Evolutionary conservation across 2,329 filamentous ascomycete genomes (phyloP), one percentile per base, ranked within the genome.

Genomic region (Polytolypa hystricis): DNA sequence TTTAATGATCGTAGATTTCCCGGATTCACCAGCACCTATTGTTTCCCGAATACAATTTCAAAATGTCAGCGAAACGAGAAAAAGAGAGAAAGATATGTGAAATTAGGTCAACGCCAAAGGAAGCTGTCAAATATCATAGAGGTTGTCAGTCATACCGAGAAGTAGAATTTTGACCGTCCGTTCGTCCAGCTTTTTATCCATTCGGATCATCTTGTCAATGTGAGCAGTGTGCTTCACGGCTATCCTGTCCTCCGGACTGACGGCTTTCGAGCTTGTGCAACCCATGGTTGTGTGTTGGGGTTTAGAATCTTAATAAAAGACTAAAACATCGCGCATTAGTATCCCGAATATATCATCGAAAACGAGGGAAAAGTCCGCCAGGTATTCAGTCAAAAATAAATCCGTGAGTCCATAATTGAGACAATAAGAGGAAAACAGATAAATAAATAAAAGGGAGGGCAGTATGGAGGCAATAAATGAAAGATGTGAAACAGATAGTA

Each of bases 1-100:
- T 68, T 96, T 96, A 47, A 96, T 75, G 41, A 96, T 87, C 1
- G 89, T 96, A 6, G 89, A 95, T 65, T 96, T 96, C 47, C 89
- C 84, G 41, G 82, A 91, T 65, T 96, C 89, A 56, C 89, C 89
- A 52, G 89, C 89, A 60, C 89, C 87, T 95, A 45, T n/a, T n/a
- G n/a, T n/a, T n/a, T n/a, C n/a, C 26, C n/a, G 44, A 8, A 7
- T 18, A 5, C 15, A 6, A 15, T 5, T 32, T 6, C 6, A n/a
- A 8, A n/a, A n/a, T n/a, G n/a, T n/a, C n/a, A n/a, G n/a, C n/a
- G n/a, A n/a, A n/a, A 26, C 15, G 8, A 21, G 9, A 27, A 21
- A 20, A 12, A 28, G 9, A 10, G 21, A 23, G n/a, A n/a, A n/a
- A n/a, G n/a, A 29, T 33, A 26, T 35, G 23, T 25, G 17, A 18